Percentiles rank a stretch among this genome's conserved stretches.
phyloP scores from a whole-genome alignment of 2,329 filamentous ascomycete genomes.

The Sclerotinia glacialis region DNA sequence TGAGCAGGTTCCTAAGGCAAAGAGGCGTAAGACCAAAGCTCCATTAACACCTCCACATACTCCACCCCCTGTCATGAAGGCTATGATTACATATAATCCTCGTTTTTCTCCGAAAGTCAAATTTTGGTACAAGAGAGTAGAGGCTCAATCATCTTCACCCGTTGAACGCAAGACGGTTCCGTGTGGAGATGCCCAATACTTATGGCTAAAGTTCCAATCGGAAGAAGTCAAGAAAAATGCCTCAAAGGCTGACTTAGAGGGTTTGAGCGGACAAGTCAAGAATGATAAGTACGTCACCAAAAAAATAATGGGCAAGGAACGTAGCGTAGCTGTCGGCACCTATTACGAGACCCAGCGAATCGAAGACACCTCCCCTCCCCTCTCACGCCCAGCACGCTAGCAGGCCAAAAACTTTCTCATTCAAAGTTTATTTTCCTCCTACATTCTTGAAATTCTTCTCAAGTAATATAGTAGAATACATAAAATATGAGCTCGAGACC shows the following conservation, averaged over 20 bases:
- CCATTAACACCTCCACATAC: not conserved
- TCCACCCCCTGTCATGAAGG: no score
- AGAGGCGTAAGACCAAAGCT: not conserved
- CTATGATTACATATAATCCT: no score
- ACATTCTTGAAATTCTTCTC: not conserved
- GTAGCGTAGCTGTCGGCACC: no score
- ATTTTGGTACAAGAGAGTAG: no score
- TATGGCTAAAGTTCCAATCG: not conserved
- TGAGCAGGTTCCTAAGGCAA: no score
- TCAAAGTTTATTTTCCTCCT: not conserved
- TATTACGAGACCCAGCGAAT: not conserved
- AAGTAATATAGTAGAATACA: no score
- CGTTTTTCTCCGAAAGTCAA: no score
- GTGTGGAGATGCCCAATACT: not conserved
- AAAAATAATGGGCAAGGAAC: not conserved
- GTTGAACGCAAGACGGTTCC: not conserved
- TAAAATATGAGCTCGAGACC: not conserved
- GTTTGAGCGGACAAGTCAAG: no score
- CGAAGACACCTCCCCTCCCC: not conserved
- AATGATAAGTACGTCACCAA: not conserved
- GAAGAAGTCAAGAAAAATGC: accelerated
- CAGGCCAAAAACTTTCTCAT: not conserved
- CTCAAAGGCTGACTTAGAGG: accelerated
- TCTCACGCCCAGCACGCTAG: accelerated
- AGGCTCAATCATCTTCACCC: no score